phyloP scores from a whole-genome alignment of 1,284 basidiomycete species.

The Trichosporon sp. region DNA sequence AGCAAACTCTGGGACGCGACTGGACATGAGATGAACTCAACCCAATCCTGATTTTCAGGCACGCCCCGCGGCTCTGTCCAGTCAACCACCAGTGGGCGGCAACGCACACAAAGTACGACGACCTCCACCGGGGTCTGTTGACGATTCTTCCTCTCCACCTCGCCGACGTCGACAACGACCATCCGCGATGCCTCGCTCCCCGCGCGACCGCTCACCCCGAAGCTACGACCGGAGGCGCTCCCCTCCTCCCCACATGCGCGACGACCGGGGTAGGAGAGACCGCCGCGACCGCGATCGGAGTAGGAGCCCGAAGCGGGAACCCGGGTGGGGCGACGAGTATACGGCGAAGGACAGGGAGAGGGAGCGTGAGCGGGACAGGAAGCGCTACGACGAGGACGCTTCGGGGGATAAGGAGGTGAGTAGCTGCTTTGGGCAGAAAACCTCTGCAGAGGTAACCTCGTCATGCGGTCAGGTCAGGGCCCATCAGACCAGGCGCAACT shows the following conservation, averaged over 20 bases:
- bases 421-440: not conserved
- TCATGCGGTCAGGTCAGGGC: not conserved
- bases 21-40: not conserved
- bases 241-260: slow-evolving; percentile 9
- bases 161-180: slow-evolving; percentile 10
- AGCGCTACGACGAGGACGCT: slow-evolving; percentile 36
- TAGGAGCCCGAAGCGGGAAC: slow-evolving; percentile 11
- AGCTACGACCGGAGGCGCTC: slow-evolving; percentile 5
- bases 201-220: slow-evolving; percentile 14
- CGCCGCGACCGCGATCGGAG: slow-evolving; percentile 8
- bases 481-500: not conserved
- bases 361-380: slow-evolving; percentile 39
- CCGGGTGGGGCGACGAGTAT: slow-evolving; percentile 7
- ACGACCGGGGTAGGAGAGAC: slow-evolving; percentile 9
- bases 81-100: not conserved
- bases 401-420: slow-evolving; percentile 19
- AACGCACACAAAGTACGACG: not conserved
- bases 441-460: not conserved
- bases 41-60: not conserved
- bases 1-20: not conserved
- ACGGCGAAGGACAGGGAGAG: slow-evolving; percentile 32
- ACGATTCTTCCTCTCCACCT: slow-evolving; percentile 2
- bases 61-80: not conserved
- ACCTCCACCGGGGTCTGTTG: slow-evolving; percentile 1
- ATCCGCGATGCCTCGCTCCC: slow-evolving; percentile 10